Evolutionary conservation across 1,139 yeast genomes (phyloP).

Genomic region (Geotrichum bryndzae): DNA sequence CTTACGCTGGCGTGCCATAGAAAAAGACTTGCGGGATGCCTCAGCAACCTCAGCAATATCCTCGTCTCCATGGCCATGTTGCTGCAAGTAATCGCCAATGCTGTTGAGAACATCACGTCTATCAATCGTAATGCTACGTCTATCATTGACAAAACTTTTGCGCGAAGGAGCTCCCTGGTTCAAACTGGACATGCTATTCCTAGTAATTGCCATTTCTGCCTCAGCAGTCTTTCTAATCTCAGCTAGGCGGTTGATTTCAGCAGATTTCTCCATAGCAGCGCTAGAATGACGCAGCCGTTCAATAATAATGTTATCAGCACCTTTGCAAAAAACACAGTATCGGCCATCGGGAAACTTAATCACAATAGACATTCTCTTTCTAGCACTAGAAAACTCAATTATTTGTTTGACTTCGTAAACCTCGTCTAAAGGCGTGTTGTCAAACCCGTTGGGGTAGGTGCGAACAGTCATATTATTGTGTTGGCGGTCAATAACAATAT

Average conservation of each 20-base stretch:
- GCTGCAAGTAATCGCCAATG: conserved; percentile 54
- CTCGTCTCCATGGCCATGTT: conserved; percentile 43
- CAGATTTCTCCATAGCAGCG: conserved; percentile 56
- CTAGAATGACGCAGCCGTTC: conserved; percentile 58
- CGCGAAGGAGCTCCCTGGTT: conserved; percentile 20
- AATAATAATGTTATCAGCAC: conserved; percentile 90
- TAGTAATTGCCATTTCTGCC: conserved; percentile 60
- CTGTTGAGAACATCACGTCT: conserved; percentile 28
- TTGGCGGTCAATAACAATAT: conserved; percentile 64
- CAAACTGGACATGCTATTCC: conserved; percentile 37
- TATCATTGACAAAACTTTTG: conserved; percentile 19
- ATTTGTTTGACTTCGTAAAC: conserved; percentile 68
- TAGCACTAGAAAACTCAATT: conserved; percentile 77
- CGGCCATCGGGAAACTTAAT: conserved; percentile 75
- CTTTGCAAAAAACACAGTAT: conserved; percentile 78
- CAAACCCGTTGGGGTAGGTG: conserved; percentile 82
- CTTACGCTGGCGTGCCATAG: conserved; percentile 48
- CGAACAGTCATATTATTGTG: conserved; percentile 57
- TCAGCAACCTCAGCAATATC: conserved; percentile 57
- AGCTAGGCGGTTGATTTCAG: conserved; percentile 56
- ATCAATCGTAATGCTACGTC: conserved; percentile 29
- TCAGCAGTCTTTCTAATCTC: conserved; percentile 67
- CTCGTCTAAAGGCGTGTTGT: conserved; percentile 55
- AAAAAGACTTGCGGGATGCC: conserved; percentile 58
- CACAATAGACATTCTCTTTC: conserved; percentile 93